Conservation (phyloP, 495 filamentous ascomycete species). For the Neurospora sp. region DNA sequence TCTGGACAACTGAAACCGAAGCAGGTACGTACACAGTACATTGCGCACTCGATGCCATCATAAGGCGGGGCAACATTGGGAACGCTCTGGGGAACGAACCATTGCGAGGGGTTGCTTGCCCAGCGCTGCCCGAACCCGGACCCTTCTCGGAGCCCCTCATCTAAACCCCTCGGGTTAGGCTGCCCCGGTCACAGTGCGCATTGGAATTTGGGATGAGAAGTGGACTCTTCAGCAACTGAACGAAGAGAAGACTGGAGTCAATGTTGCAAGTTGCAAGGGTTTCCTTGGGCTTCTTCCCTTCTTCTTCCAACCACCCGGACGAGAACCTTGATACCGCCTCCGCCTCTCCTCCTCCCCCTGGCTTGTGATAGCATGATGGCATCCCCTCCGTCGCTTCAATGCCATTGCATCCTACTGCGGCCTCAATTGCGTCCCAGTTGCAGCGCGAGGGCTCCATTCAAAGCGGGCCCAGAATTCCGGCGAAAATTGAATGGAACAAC, state of each 20-base stretch:
- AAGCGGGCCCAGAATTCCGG: not conserved
- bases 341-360: not conserved
- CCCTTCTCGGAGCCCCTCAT: not conserved
- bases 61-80: not conserved
- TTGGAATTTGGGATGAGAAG: not conserved
- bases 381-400: not conserved
- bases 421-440: not conserved
- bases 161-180: not conserved
- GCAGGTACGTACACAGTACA: not conserved
- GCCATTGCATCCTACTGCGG: not conserved
- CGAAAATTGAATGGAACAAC: not conserved
- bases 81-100: not conserved
- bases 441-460: not conserved
- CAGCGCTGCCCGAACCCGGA: not conserved
- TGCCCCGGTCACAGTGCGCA: not conserved
- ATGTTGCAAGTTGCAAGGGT: not conserved
- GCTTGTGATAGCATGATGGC: not conserved
- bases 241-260: not conserved
- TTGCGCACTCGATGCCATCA: not conserved
- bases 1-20: not conserved
- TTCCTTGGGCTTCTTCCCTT: not conserved
- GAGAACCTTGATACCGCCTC: not conserved
- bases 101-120: not conserved
- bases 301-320: not conserved
- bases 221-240: not conserved